Conservation (phyloP, 2,329 filamentous ascomycete species). For the Triangularia setosa region DNA sequence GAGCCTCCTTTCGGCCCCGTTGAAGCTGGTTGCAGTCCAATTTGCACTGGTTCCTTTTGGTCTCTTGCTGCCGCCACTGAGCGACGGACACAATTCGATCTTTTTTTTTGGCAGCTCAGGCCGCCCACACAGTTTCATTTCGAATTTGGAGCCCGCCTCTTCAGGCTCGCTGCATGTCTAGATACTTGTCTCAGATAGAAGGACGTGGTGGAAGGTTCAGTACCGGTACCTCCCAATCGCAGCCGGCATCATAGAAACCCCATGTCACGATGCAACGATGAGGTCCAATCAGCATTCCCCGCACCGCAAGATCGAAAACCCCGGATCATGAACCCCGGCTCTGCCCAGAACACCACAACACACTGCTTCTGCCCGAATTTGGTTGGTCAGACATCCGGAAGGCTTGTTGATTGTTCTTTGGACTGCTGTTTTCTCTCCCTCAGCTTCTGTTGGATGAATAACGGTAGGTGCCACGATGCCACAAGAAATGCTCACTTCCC, state of each 20-base stretch:
- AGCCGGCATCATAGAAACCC: constrained; percentile 14
- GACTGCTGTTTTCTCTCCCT: neutral
- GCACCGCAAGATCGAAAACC: constrained; percentile 24
- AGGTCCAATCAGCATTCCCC: constrained; percentile 22
- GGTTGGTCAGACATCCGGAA: neutral
- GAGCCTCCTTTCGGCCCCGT: neutral
- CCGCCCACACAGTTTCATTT: neutral
- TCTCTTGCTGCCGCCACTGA: neutral
- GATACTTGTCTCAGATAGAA: constrained; percentile 8
- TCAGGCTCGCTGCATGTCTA: neutral
- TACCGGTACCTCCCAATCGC: constrained; percentile 24
- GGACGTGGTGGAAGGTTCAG: neutral
- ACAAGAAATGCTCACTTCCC: neutral
- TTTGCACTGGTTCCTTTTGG: neutral
- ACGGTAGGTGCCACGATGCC: neutral
- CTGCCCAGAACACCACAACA: constrained; percentile 7
- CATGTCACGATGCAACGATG: constrained; percentile 21
- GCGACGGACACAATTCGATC: neutral
- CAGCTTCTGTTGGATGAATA: neutral
- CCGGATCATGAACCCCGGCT: constrained; percentile 26
- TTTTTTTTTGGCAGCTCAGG: neutral
- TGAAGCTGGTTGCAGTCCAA: neutral
- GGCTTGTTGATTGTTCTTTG: constrained; percentile 13
- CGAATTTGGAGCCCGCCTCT: neutral
- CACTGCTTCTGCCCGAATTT: constrained; percentile 18